phyloP scores from a whole-genome alignment of 2,329 filamentous ascomycete genomes.

The Colletotrichum trifolii region DNA sequence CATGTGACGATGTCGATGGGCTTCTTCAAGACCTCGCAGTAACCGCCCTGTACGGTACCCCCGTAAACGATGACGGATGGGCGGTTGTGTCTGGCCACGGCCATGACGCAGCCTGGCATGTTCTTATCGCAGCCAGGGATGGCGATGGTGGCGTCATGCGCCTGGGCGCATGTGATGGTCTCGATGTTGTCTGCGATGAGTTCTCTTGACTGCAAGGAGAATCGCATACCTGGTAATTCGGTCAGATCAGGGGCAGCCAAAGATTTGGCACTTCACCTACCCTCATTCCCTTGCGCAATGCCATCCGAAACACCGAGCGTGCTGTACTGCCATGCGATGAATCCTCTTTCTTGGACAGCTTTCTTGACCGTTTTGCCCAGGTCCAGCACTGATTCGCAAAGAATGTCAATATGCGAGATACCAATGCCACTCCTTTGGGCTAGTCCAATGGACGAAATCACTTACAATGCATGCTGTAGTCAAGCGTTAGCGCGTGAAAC shows the following conservation, averaged over 20 bases:
- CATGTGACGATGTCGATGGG: slow-evolving; percentile 89
- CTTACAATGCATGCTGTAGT: slow-evolving; percentile 54
- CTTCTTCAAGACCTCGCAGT: slow-evolving; percentile 78
- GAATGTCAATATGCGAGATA: neutral
- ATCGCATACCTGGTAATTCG: slow-evolving; percentile 79
- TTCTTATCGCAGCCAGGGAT: slow-evolving; percentile 98
- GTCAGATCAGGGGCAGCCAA: neutral
- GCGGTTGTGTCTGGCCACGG: slow-evolving; percentile 90
- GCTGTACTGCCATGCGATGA: slow-evolving; percentile 96
- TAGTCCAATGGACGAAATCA: neutral
- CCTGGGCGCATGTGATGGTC: slow-evolving; percentile 90
- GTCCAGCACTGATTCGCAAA: slow-evolving; percentile 74
- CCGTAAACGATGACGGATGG: slow-evolving; percentile 97
- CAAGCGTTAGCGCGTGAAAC: neutral
- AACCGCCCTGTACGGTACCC: slow-evolving; percentile 87
- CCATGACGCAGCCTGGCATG: slow-evolving; percentile 94
- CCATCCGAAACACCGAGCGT: slow-evolving; percentile 89
- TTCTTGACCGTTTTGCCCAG: slow-evolving; percentile 89
- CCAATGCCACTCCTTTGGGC: neutral
- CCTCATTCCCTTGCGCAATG: slow-evolving; percentile 95
- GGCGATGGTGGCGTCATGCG: slow-evolving; percentile 91
- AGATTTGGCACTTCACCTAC: slow-evolving; percentile 51
- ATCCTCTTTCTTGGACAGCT: slow-evolving; percentile 82
- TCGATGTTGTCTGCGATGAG: slow-evolving; percentile 96
- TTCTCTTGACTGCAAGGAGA: slow-evolving; percentile 89